phyloP scores from a whole-genome alignment of 176 grass and related monocot species.

The Tillandsia leiboldiana region DNA sequence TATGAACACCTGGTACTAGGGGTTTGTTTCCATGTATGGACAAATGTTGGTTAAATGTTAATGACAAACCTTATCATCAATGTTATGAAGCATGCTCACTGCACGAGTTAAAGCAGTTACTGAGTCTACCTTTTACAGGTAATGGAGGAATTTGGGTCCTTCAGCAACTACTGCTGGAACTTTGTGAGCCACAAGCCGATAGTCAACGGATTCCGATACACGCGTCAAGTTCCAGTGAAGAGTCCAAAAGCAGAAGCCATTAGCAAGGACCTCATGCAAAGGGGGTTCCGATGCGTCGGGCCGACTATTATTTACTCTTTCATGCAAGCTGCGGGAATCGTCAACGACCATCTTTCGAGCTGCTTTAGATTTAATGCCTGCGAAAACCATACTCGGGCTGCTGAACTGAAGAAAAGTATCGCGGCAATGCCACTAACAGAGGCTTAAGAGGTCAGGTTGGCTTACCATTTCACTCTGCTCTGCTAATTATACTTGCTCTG shows the following conservation, averaged over 20 bases:
- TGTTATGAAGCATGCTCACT: background rate
- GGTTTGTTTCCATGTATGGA: no score
- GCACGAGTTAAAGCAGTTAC: background rate
- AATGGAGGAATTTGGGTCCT: slow-evolving; percentile 44
- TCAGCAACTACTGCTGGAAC: slow-evolving; percentile 52
- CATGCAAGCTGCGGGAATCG: slow-evolving; percentile 51
- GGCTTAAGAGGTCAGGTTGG: no score
- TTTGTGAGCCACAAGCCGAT: slow-evolving; percentile 48
- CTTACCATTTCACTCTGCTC: no score
- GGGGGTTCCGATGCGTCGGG: slow-evolving; percentile 52
- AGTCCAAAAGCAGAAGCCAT: slow-evolving; percentile 52
- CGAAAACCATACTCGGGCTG: slow-evolving; percentile 1
- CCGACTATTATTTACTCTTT: slow-evolving; percentile 55
- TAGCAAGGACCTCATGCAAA: slow-evolving; percentile 56
- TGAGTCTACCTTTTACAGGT: slow-evolving; percentile 20
- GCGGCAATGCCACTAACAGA: background rate
- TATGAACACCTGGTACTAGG: no score
- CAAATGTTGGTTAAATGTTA: background rate
- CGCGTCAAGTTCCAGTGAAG: slow-evolving; percentile 44
- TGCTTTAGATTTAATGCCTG: slow-evolving; percentile 48
- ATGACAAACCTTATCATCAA: background rate
- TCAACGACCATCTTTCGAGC: slow-evolving; percentile 41
- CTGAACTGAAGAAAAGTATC: slow-evolving; percentile 7
- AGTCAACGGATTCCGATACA: slow-evolving; percentile 31
- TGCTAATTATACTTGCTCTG: no score